Percentiles rank a stretch among this genome's conserved stretches.
phyloP scores from a whole-genome alignment of 148 eudicot genomes.

The Camellia lanceoleosa region DNA sequence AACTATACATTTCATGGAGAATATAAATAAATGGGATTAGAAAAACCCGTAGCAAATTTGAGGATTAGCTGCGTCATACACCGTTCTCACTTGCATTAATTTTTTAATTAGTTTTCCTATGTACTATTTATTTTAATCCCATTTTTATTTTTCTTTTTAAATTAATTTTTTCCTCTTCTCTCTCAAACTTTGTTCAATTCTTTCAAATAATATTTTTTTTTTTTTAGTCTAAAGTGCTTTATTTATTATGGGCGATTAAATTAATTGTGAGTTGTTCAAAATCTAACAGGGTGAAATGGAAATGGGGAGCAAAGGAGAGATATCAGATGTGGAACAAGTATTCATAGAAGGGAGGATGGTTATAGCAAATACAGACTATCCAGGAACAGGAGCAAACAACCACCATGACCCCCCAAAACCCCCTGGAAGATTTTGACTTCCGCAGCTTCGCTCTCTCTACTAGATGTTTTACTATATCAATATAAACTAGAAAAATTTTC shows the following conservation, averaged over 20 bases:
- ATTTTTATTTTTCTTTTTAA: too few relatives aligned
- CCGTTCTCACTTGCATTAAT: too few relatives aligned
- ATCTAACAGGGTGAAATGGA: slow-evolving; percentile 12
- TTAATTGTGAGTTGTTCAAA: neutral
- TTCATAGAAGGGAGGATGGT: slow-evolving; percentile 7
- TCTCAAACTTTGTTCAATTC: neutral
- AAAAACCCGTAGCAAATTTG: too few relatives aligned
- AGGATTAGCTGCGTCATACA: too few relatives aligned
- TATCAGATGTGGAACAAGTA: neutral
- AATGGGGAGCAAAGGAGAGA: neutral
- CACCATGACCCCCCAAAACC: slow-evolving; percentile 16
- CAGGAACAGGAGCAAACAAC: slow-evolving; percentile 11
- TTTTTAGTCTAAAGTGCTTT: too few relatives aligned
- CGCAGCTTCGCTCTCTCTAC: too few relatives aligned
- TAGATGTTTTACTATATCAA: too few relatives aligned
- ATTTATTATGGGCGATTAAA: neutral
- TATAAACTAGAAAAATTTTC: too few relatives aligned
- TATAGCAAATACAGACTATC: neutral
- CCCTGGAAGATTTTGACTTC: neutral
- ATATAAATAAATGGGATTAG: too few relatives aligned
- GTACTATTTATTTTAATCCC: too few relatives aligned
- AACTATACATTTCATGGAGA: neutral
- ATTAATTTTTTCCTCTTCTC: neutral
- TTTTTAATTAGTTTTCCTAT: too few relatives aligned
- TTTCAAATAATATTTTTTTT: too few relatives aligned